phyloP scores from a whole-genome alignment of 768 basidiomycete species.

The Ramaria sp. region DNA sequence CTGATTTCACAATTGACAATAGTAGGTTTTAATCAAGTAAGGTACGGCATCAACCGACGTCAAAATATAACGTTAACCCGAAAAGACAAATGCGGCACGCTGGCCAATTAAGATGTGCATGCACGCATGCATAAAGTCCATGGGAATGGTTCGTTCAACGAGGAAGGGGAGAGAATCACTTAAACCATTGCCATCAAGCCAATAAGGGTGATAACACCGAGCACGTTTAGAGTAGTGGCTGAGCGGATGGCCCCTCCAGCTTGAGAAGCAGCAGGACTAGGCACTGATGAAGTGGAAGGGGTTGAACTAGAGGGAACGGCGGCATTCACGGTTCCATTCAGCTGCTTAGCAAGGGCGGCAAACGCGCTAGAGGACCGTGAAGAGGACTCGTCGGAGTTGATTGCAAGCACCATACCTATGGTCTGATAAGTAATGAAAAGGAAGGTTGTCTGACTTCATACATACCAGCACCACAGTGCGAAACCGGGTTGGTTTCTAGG shows the following conservation, averaged over 20 bases:
- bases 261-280: constrained; percentile 10
- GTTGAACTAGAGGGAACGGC: constrained; percentile 20
- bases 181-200: constrained; percentile 5
- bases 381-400: constrained; percentile 41
- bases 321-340: constrained; percentile 36
- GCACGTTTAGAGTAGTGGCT: background rate
- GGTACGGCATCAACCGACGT: background rate
- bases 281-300: constrained; percentile 7
- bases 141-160: too few species aligned
- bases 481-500: background rate
- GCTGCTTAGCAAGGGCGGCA: constrained; percentile 39
- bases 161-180: background rate
- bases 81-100: too few species aligned
- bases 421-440: constrained; percentile 8
- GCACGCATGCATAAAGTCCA: too few species aligned
- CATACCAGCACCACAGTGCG: constrained; percentile 35
- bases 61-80: too few species aligned
- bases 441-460: constrained; percentile 10
- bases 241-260: background rate
- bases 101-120: too few species aligned
- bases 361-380: constrained; percentile 44
- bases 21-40: background rate
- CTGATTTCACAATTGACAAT: background rate
- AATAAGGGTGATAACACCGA: constrained; percentile 12
- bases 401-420: constrained; percentile 31